Evolutionary conservation across 2,329 filamentous ascomycete genomes (phyloP).

Genomic region (Talaromyces islandicus): DNA sequence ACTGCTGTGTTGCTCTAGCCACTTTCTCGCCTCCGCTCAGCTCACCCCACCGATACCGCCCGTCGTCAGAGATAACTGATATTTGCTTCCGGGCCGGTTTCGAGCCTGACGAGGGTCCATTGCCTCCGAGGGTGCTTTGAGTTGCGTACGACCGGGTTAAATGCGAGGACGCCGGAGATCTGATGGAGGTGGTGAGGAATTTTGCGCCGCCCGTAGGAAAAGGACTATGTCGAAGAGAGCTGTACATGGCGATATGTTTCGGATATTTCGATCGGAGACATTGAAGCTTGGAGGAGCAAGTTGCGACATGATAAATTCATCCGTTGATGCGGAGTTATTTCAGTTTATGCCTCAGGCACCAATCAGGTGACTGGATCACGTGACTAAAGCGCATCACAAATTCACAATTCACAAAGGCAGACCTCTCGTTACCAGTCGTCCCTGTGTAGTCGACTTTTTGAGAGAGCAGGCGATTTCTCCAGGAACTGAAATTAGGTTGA

Average conservation of each 20-base stretch:
- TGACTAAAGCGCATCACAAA: background rate
- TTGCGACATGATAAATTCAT: background rate
- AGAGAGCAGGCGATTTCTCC: too few relatives aligned
- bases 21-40: constrained; percentile 73
- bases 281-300: constrained; percentile 7
- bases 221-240: constrained; percentile 18
- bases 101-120: constrained; percentile 25
- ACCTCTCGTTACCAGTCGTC: too few relatives aligned
- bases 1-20: constrained; percentile 80
- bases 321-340: background rate
- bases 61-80: constrained; percentile 81
- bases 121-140: constrained; percentile 42
- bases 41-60: constrained; percentile 71
- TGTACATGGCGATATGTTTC: constrained; percentile 17
- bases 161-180: constrained; percentile 1
- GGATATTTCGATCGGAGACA: constrained; percentile 14
- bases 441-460: too few relatives aligned
- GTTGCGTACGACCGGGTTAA: constrained; percentile 53
- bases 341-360: background rate
- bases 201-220: constrained; percentile 5
- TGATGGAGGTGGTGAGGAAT: background rate
- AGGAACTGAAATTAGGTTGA: too few relatives aligned
- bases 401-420: too few relatives aligned
- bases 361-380: background rate
- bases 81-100: constrained; percentile 60